These are phyloP conservation scores for Ampelocalamus luodianensis DNA, from an alignment of 176 grass and related monocot species.

Conservation along the genomic window DNA sequence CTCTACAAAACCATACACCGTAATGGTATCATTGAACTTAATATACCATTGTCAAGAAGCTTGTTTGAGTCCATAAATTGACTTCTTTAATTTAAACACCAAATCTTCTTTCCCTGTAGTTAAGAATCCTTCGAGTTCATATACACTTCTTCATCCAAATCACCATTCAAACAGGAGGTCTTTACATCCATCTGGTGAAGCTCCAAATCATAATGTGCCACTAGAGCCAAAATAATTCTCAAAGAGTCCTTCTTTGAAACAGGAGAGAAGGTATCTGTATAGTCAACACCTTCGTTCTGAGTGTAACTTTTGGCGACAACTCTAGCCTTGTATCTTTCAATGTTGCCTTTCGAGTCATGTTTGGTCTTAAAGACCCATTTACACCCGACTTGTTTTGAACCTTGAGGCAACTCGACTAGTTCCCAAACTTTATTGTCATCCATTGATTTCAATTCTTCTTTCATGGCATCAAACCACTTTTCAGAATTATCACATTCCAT, in stretches of 20 bases:
- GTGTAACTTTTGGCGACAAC: neutral
- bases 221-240: slow-evolving; percentile 22
- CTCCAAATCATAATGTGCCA: neutral
- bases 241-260: neutral
- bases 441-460: neutral
- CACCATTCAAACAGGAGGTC: slow-evolving; percentile 7
- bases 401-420: neutral
- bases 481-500: neutral
- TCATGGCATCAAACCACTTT: neutral
- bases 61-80: neutral
- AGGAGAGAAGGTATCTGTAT: neutral
- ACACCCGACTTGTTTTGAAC: neutral
- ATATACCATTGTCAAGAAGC: neutral
- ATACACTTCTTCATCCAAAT: slow-evolving; percentile 21
- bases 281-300: slow-evolving; percentile 3
- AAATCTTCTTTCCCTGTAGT: neutral
- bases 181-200: slow-evolving; percentile 34
- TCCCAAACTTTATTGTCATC: neutral
- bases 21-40: neutral
- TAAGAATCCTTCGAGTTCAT: neutral
- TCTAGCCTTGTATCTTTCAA: neutral
- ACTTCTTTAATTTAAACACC: neutral
- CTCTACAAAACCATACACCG: neutral
- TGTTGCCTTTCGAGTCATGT: neutral
- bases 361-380: neutral